Conservation (phyloP, 768 basidiomycete genomes). For the Naganishia kalamii region DNA sequence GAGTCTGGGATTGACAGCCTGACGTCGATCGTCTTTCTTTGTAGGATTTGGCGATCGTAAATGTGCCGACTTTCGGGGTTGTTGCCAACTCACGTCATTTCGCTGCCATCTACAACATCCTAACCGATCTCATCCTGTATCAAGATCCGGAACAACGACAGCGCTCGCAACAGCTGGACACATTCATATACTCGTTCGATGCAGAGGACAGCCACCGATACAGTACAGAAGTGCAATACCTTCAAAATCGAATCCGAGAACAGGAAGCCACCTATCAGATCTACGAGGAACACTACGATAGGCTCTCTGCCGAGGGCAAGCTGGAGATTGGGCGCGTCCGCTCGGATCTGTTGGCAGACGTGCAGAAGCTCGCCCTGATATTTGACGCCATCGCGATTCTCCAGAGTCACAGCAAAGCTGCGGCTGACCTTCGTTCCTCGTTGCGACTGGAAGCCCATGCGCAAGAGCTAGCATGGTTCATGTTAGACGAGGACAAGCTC, state of each 20-base stretch:
- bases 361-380: slow-evolving; percentile 72
- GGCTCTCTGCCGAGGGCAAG: slow-evolving; percentile 47
- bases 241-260: slow-evolving; percentile 65
- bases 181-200: slow-evolving; percentile 78
- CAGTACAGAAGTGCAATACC: slow-evolving; percentile 40
- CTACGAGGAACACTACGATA: slow-evolving; percentile 46
- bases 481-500: slow-evolving; percentile 68
- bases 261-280: slow-evolving; percentile 49
- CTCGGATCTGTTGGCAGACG: slow-evolving; percentile 64
- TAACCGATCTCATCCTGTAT: slow-evolving; percentile 81
- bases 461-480: slow-evolving; percentile 82
- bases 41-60: slow-evolving; percentile 73
- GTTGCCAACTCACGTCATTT: slow-evolving; percentile 77
- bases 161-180: slow-evolving; percentile 70
- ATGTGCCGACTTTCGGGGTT: slow-evolving; percentile 79
- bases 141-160: slow-evolving; percentile 77
- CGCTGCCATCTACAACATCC: slow-evolving; percentile 74
- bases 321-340: slow-evolving; percentile 62
- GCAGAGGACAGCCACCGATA: slow-evolving; percentile 34
- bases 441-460: slow-evolving; percentile 73
- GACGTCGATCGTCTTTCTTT: neutral
- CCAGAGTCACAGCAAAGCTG: slow-evolving; percentile 68
- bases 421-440: slow-evolving; percentile 62
- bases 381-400: slow-evolving; percentile 71
- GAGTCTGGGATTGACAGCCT: neutral